Evolutionary conservation across 768 basidiomycete genomes (phyloP).

Genomic region (Astraeus odoratus): DNA sequence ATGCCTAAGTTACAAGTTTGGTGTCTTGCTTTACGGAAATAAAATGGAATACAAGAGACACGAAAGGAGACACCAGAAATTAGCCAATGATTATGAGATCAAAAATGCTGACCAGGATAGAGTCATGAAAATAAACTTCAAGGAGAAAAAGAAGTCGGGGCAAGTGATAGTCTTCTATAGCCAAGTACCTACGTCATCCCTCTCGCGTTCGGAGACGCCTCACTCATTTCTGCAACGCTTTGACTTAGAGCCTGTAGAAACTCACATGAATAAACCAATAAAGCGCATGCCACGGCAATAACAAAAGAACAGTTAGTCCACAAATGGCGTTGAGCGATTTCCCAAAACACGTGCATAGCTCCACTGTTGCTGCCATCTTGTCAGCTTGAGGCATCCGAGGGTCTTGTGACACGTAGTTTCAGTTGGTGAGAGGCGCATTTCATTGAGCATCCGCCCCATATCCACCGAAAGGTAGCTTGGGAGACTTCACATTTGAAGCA

Average conservation of each 20-base stretch:
- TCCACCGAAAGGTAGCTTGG: slow-evolving; percentile 57
- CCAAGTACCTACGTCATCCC: slow-evolving; percentile 9
- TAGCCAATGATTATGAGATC: slow-evolving; percentile 1
- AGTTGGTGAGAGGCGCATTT: slow-evolving; percentile 4
- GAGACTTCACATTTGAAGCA: slow-evolving; percentile 49
- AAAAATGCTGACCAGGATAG: no score
- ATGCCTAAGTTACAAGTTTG: slow-evolving; percentile 24
- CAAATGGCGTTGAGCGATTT: background rate
- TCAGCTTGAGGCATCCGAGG: background rate
- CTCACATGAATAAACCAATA: slow-evolving; percentile 28
- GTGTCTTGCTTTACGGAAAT: slow-evolving; percentile 13
- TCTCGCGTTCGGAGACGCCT: slow-evolving; percentile 8
- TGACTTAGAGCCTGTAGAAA: slow-evolving; percentile 25
- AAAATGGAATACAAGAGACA: slow-evolving; percentile 15
- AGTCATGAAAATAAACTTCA: slow-evolving; percentile 15
- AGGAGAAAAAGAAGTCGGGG: slow-evolving; percentile 1
- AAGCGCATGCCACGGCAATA: slow-evolving; percentile 11
- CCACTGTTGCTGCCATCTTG: slow-evolving; percentile 1
- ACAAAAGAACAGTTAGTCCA: slow-evolving; percentile 10
- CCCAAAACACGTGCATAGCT: slow-evolving; percentile 2
- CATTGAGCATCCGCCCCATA: slow-evolving; percentile 43
- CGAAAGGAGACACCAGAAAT: slow-evolving; percentile 3
- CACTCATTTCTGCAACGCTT: slow-evolving; percentile 15
- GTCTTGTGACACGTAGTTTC: slow-evolving; percentile 1
- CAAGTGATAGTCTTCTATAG: background rate